A percentile compares a stretch with the other conserved stretches of the same genome.
Conservation (phyloP, 208 protist genomes). For the Leishmania braziliensis region DNA sequence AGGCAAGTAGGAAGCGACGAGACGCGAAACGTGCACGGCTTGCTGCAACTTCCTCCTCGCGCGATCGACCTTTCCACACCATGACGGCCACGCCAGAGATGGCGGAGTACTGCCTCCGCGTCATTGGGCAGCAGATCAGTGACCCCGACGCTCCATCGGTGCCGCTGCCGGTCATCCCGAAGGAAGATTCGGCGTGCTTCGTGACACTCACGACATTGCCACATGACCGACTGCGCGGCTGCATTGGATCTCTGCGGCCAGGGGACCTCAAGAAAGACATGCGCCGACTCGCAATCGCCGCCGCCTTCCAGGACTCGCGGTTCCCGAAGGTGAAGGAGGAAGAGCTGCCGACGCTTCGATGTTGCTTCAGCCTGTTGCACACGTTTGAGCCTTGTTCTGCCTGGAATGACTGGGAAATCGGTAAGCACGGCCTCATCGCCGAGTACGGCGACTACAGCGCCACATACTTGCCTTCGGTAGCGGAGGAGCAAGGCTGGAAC, state of each 20-base stretch:
- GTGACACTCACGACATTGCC: conserved; percentile 66
- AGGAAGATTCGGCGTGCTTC: conserved; percentile 75
- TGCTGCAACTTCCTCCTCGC: background rate
- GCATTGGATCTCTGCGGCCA: conserved; percentile 79
- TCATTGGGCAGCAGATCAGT: conserved; percentile 53
- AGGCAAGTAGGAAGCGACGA: conserved; percentile 4
- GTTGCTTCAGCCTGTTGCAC: conserved; percentile 84
- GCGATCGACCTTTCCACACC: background rate
- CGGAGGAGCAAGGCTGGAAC: conserved; percentile 74
- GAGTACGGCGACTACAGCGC: conserved; percentile 62
- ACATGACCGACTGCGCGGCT: conserved; percentile 73
- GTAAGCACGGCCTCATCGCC: conserved; percentile 79
- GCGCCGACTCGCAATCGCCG: conserved; percentile 61
- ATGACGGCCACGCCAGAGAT: conserved; percentile 79
- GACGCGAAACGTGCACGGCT: background rate
- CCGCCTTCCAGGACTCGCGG: conserved; percentile 77
- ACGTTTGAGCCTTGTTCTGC: conserved; percentile 68
- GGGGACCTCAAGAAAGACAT: conserved; percentile 73
- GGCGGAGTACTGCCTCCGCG: conserved; percentile 86
- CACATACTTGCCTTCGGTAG: conserved; percentile 85
- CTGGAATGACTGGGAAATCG: conserved; percentile 87
- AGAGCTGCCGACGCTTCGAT: conserved; percentile 71
- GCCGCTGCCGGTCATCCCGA: conserved; percentile 51
- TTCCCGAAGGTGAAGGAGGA: conserved; percentile 64
- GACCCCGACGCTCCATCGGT: conserved; percentile 37